phyloP scores from a whole-genome alignment of 2,329 filamentous ascomycete genomes.

The Penicillium palitans region DNA sequence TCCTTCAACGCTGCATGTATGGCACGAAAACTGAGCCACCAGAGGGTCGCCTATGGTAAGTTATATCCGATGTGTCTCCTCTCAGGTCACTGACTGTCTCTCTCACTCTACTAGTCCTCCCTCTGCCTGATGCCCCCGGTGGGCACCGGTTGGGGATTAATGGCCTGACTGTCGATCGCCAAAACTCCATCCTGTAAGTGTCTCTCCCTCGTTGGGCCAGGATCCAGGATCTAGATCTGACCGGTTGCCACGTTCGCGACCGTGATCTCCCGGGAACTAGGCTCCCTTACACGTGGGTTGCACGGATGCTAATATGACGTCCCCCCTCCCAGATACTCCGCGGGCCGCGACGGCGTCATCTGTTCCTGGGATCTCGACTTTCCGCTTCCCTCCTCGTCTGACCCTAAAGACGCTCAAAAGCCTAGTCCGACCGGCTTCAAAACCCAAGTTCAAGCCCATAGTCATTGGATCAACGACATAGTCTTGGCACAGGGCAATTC shows the following conservation, averaged over 20 bases:
- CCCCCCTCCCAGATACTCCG: constrained; percentile 71
- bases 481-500: constrained; percentile 74
- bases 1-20: constrained; percentile 45
- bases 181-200: constrained; percentile 80
- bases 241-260: neutral
- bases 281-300: constrained; percentile 10
- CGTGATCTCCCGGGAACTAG: neutral
- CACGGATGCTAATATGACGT: constrained; percentile 25
- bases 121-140: constrained; percentile 70
- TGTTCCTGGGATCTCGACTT: constrained; percentile 83
- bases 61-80: neutral
- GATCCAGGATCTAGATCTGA: neutral
- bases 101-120: constrained; percentile 57
- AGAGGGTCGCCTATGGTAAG: constrained; percentile 69
- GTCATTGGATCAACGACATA: constrained; percentile 95
- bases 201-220: neutral
- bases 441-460: constrained; percentile 75
- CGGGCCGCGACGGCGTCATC: constrained; percentile 89
- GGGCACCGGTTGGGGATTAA: constrained; percentile 94
- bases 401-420: constrained; percentile 28
- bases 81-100: constrained; percentile 10
- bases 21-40: constrained; percentile 67
- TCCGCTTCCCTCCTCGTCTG: constrained; percentile 36
- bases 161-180: constrained; percentile 81
- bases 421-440: constrained; percentile 54